Conservation (phyloP, 2,329 filamentous ascomycete species). For the Penicillium hordei region DNA sequence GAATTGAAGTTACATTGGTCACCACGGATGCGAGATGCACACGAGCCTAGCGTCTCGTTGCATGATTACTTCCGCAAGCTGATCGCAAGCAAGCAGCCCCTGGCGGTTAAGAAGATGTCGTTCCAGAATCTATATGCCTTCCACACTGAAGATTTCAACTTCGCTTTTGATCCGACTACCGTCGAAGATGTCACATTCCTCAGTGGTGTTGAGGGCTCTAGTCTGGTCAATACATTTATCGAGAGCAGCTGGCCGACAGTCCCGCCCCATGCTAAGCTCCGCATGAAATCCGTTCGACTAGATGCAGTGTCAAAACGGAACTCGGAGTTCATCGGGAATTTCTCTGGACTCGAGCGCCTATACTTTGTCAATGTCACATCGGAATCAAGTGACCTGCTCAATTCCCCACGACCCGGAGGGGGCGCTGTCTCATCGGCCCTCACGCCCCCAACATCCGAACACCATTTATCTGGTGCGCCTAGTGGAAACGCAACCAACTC, state of each 20-base stretch:
- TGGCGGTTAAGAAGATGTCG: constrained; percentile 52
- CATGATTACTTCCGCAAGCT: constrained; percentile 58
- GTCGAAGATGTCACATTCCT: constrained; percentile 55
- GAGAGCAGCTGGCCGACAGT: constrained; percentile 55
- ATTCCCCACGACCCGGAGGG: constrained; percentile 29
- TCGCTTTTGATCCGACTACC: constrained; percentile 42
- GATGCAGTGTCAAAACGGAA: constrained; percentile 51
- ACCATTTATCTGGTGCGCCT: constrained; percentile 10
- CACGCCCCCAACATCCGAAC: constrained; percentile 30
- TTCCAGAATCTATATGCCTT: constrained; percentile 60
- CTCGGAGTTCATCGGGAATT: constrained; percentile 44
- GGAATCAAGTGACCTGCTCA: constrained; percentile 33
- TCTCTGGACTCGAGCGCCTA: constrained; percentile 50
- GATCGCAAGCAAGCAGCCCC: constrained; percentile 46
- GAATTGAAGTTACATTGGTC: constrained; percentile 61
- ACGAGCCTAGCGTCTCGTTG: constrained; percentile 58
- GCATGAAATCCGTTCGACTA: constrained; percentile 50
- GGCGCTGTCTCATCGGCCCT: constrained; percentile 23
- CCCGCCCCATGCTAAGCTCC: constrained; percentile 31
- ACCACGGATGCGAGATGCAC: constrained; percentile 59
- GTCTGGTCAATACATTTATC: constrained; percentile 51
- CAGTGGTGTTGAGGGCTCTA: constrained; percentile 47
- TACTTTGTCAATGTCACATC: constrained; percentile 52
- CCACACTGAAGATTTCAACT: constrained; percentile 49
- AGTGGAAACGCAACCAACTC: constrained; percentile 23